Percentiles rank a stretch among this genome's conserved stretches.
Evolutionary conservation across 495 filamentous ascomycete species (phyloP).

Genomic region (Hyaloscypha bicolor): DNA sequence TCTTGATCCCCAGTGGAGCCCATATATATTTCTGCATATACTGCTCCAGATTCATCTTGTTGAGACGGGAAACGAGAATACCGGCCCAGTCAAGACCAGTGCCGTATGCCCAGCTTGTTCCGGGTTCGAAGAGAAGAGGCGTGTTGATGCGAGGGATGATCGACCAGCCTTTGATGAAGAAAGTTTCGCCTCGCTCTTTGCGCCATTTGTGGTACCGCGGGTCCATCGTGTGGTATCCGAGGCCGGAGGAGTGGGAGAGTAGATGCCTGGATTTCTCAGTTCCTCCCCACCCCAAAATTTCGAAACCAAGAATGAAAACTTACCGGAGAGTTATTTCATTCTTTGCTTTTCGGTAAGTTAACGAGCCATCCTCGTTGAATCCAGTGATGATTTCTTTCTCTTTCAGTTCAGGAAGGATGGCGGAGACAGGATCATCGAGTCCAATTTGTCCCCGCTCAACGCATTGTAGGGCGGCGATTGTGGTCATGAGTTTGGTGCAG

Average conservation of each 20-base stretch:
- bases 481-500: conserved; percentile 35
- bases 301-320: conserved; percentile 29
- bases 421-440: conserved; percentile 20
- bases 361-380: conserved; percentile 41
- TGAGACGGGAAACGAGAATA: conserved; percentile 53
- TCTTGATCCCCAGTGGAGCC: conserved; percentile 51
- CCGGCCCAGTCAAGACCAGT: conserved; percentile 53
- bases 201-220: neutral
- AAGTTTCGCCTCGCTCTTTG: neutral
- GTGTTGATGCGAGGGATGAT: conserved; percentile 25
- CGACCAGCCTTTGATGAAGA: neutral
- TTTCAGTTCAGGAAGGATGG: conserved; percentile 33
- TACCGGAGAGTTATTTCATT: conserved; percentile 44
- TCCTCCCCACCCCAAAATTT: neutral
- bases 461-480: conserved; percentile 60
- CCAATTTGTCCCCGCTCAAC: conserved; percentile 54
- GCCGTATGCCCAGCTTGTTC: conserved; percentile 51
- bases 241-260: conserved; percentile 24
- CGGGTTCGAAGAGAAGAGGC: conserved; percentile 52
- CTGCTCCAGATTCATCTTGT: conserved; percentile 52
- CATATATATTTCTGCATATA: conserved; percentile 60
- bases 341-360: conserved; percentile 45
- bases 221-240: conserved; percentile 11
- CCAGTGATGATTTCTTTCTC: conserved; percentile 27
- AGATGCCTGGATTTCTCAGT: conserved; percentile 20